phyloP scores from a whole-genome alignment of 306 rosid genomes.

The Acacia crassicarpa region DNA sequence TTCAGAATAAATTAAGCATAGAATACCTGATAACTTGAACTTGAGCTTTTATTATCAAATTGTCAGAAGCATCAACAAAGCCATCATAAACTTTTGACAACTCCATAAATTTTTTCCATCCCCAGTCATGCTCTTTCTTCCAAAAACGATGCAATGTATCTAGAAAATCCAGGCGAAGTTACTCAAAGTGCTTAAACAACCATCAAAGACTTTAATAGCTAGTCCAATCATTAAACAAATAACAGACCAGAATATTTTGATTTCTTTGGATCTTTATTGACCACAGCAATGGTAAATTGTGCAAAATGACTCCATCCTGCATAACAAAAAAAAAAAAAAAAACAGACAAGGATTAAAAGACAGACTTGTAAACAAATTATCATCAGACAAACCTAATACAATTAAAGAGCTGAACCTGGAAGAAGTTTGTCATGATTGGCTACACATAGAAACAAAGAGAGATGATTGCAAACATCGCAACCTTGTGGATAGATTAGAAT shows the following conservation, averaged over 20 bases:
- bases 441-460: constrained; percentile 93
- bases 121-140: constrained; percentile 99
- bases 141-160: constrained; percentile 98
- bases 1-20: constrained; percentile 26
- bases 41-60: constrained; percentile 96
- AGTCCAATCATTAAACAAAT: constrained; percentile 19
- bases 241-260: constrained; percentile 74
- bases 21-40: constrained; percentile 97
- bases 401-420: constrained; percentile 63
- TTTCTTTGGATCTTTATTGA: constrained; percentile 75
- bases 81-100: constrained; percentile 93
- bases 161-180: constrained; percentile 33
- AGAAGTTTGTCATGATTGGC: constrained; percentile 99
- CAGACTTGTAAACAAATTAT: constrained; percentile 1
- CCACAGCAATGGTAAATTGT: constrained; percentile 80
- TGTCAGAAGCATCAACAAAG: constrained; percentile 90
- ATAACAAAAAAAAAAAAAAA: background rate
- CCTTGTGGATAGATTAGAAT: constrained; percentile 98
- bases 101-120: constrained; percentile 99
- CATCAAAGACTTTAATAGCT: constrained; percentile 19
- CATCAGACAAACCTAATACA: constrained; percentile 6
- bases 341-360: background rate
- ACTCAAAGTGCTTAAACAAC: constrained; percentile 5
- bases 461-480: constrained; percentile 97
- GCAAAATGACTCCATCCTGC: constrained; percentile 40